Percentiles rank a stretch among this genome's conserved stretches.
phyloP scores from a whole-genome alignment of 2,329 filamentous ascomycete genomes.

The Pleurostoma richardsiae region DNA sequence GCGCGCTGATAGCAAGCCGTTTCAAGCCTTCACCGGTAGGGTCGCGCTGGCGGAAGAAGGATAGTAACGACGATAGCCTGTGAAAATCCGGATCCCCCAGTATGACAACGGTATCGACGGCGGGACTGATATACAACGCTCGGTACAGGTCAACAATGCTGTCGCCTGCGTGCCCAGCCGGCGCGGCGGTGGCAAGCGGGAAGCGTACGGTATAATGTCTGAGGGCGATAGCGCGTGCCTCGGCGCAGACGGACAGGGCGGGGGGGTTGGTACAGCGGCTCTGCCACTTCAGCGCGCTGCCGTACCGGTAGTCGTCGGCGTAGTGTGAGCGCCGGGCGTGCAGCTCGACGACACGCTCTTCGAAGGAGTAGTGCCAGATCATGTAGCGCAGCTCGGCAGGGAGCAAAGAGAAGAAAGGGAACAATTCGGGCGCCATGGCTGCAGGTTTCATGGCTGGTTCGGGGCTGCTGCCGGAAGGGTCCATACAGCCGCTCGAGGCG shows the following conservation, averaged over 20 bases:
- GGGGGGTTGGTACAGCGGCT: slow-evolving; percentile 24
- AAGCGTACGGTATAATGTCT: slow-evolving; percentile 22
- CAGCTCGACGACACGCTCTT: slow-evolving; percentile 25
- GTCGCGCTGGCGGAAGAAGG: slow-evolving; percentile 15
- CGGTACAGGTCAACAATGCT: slow-evolving; percentile 10
- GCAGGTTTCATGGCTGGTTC: too few species aligned
- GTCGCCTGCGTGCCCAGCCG: slow-evolving; percentile 9
- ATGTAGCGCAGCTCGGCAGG: slow-evolving; percentile 28
- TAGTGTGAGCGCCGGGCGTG: slow-evolving; percentile 23
- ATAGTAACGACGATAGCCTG: slow-evolving; percentile 14
- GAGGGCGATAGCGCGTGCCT: slow-evolving; percentile 23
- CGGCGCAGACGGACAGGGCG: slow-evolving; percentile 21
- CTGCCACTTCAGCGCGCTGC: slow-evolving; percentile 17
- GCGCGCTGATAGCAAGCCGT: slow-evolving; percentile 19
- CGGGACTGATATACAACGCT: slow-evolving; percentile 22
- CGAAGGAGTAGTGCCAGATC: slow-evolving; percentile 26
- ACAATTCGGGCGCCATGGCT: slow-evolving; percentile 3
- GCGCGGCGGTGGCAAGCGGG: slow-evolving; percentile 13
- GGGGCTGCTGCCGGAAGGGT: too few species aligned
- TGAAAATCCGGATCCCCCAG: slow-evolving; percentile 20
- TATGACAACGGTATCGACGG: slow-evolving; percentile 22
- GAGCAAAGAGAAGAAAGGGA: slow-evolving; percentile 21
- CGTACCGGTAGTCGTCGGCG: slow-evolving; percentile 12
- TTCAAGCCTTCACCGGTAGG: slow-evolving; percentile 10
- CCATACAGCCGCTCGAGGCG: too few species aligned